Percentiles rank a stretch among this genome's conserved stretches.
Evolutionary conservation across 495 filamentous ascomycete genomes (phyloP).

Genomic region (Pyrenopolyporus hunteri): DNA sequence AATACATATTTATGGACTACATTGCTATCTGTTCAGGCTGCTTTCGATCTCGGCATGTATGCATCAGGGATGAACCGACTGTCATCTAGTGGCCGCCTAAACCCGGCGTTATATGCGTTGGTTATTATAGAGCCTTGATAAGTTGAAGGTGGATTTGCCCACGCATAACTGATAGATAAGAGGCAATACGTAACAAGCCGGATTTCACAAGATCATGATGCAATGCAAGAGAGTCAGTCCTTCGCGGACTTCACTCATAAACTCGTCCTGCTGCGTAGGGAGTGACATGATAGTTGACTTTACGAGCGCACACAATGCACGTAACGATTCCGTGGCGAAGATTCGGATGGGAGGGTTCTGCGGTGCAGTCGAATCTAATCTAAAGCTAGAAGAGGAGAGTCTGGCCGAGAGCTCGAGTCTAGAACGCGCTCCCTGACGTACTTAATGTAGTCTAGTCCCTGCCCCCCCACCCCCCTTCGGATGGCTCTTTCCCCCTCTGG

Average conservation of each 20-base stretch:
- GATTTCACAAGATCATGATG: conserved; percentile 7
- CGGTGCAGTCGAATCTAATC: too few relatives aligned
- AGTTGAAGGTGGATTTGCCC: conserved; percentile 13
- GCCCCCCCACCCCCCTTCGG: too few relatives aligned
- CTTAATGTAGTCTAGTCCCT: too few relatives aligned
- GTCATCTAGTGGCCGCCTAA: neutral
- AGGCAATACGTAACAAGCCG: conserved; percentile 8
- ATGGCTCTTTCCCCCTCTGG: too few relatives aligned
- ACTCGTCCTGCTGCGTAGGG: too few relatives aligned
- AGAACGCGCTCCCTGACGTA: too few relatives aligned
- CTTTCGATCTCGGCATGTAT: conserved; percentile 1
- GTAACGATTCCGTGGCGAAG: too few relatives aligned
- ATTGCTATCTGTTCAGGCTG: neutral
- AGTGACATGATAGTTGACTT: too few relatives aligned
- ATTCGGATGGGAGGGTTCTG: too few relatives aligned
- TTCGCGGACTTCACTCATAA: neutral
- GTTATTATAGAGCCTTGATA: conserved; percentile 17
- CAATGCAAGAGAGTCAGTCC: conserved; percentile 17
- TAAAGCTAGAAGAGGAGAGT: too few relatives aligned
- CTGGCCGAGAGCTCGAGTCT: too few relatives aligned
- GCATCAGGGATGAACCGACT: neutral
- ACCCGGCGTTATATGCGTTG: neutral
- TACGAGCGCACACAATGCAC: too few relatives aligned
- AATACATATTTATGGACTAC: neutral
- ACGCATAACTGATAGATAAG: conserved; percentile 7